Conservation (phyloP, 768 basidiomycete species). For the Hericium rajendrae region DNA sequence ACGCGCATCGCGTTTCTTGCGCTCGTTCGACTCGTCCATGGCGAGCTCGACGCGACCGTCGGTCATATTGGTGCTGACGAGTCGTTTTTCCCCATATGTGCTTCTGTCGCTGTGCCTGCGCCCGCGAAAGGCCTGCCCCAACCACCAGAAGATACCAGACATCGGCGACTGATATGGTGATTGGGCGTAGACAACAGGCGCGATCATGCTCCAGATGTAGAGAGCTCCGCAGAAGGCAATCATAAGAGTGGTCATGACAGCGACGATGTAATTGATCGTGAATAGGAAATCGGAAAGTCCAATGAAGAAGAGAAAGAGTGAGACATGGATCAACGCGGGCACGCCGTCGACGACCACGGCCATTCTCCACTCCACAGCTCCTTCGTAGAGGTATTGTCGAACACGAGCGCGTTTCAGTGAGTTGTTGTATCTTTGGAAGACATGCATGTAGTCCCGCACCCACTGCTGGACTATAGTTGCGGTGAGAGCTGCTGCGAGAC, state of each 20-base stretch:
- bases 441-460: conserved; percentile 28
- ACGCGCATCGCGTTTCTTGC: conserved; percentile 5
- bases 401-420: conserved; percentile 28
- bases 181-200: not conserved
- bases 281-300: conserved; percentile 36
- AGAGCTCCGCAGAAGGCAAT: conserved; percentile 5
- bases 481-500: conserved; percentile 31
- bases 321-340: conserved; percentile 38
- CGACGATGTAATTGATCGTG: conserved; percentile 15
- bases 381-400: conserved; percentile 28
- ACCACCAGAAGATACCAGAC: conserved; percentile 1
- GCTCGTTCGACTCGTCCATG: conserved; percentile 2
- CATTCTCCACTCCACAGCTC: conserved; percentile 31
- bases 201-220: conserved; percentile 7
- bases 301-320: conserved; percentile 41
- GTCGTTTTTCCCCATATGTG: not conserved
- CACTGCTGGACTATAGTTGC: conserved; percentile 43
- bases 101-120: conserved; percentile 2
- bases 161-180: conserved; percentile 8
- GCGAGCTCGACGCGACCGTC: conserved; percentile 8
- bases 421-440: conserved; percentile 21
- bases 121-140: conserved; percentile 1
- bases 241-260: not conserved
- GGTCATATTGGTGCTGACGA: conserved; percentile 5
- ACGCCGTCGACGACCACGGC: conserved; percentile 31